Conservation (phyloP, 305 asterid genomes). For the Fraxinus platypoda region DNA sequence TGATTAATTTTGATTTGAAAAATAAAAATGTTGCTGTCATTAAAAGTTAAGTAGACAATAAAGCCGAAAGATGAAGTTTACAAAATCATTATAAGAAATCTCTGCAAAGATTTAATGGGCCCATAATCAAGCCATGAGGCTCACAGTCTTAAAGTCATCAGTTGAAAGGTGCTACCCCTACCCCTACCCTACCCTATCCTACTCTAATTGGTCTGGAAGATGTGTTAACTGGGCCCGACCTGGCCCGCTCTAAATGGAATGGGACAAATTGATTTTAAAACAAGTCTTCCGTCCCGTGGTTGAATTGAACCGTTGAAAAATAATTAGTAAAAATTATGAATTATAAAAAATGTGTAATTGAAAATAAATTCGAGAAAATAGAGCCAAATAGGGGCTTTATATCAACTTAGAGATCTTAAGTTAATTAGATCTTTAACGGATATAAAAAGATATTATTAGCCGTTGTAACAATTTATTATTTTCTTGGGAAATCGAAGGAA, state of each 20-base stretch:
- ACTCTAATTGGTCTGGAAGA: neutral
- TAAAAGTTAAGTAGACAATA: neutral
- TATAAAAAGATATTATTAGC: no score
- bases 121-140: neutral
- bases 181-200: neutral
- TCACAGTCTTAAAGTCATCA: neutral
- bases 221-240: neutral
- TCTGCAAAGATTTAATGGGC: constrained; percentile 5
- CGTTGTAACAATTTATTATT: no score
- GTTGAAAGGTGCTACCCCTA: neutral
- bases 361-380: no score
- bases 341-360: no score
- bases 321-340: no score
- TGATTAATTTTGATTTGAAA: neutral
- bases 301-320: no score
- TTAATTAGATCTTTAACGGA: no score
- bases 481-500: no score
- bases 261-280: neutral
- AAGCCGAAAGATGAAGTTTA: neutral
- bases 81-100: neutral
- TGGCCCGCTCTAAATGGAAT: neutral
- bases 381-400: no score
- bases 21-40: neutral
- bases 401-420: no score
- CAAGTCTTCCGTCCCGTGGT: no score